Evolutionary conservation across 768 basidiomycete species (phyloP).

Genomic region (Mycena metata): DNA sequence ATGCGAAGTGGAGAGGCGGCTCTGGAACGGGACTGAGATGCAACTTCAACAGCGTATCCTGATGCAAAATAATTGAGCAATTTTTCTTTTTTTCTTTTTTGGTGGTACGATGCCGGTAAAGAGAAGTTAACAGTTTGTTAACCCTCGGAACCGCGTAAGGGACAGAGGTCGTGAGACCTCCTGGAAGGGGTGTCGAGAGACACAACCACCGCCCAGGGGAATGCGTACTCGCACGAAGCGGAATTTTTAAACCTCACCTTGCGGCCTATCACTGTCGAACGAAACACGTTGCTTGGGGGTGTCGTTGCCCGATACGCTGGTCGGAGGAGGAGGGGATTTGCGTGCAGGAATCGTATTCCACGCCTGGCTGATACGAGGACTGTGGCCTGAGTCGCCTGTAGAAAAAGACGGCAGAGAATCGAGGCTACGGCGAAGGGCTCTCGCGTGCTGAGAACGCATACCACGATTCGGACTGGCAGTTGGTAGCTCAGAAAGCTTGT

Average conservation of each 20-base stretch:
- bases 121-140: no score
- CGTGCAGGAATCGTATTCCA: constrained; percentile 38
- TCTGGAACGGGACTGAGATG: constrained; percentile 67
- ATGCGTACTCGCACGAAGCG: no score
- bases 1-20: constrained; percentile 71
- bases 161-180: no score
- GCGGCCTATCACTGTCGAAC: constrained; percentile 66
- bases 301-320: constrained; percentile 53
- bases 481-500: constrained; percentile 58
- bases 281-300: constrained; percentile 67
- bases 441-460: constrained; percentile 50
- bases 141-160: no score
- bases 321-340: constrained; percentile 39
- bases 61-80: no score
- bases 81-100: no score
- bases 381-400: constrained; percentile 43
- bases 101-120: no score
- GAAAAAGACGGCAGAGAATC: constrained; percentile 62
- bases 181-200: no score
- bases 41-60: constrained; percentile 51
- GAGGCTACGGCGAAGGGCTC: constrained; percentile 54
- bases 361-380: constrained; percentile 39
- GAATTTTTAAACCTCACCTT: no score
- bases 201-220: no score
- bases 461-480: constrained; percentile 53